Evolutionary conservation across 176 grass and related monocot species (phyloP).

Genomic region (Cymbopogon citratus): DNA sequence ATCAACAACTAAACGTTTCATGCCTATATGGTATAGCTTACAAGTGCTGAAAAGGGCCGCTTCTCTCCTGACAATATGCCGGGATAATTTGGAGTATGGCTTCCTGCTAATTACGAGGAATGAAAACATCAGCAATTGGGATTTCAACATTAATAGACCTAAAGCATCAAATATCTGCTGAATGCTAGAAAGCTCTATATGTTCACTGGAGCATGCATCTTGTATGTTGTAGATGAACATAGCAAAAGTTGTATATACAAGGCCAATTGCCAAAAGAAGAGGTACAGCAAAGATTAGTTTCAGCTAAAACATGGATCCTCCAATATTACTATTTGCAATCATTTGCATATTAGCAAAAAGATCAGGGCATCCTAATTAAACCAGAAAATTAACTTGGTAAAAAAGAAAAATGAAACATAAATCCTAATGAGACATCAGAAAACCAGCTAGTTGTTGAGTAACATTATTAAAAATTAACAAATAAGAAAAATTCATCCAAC

Average conservation of each 20-base stretch:
- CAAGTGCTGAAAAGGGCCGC: constrained; percentile 18
- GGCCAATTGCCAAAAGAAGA: background rate
- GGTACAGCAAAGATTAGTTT: background rate
- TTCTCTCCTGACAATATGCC: constrained; percentile 10
- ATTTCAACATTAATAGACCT: background rate
- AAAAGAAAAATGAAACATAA: background rate
- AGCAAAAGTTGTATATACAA: background rate
- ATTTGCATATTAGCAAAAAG: background rate
- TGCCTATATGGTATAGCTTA: background rate
- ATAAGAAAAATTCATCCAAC: background rate
- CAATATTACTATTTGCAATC: background rate
- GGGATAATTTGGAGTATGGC: constrained; percentile 23
- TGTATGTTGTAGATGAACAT: background rate
- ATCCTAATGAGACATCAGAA: background rate
- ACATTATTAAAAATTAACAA: background rate
- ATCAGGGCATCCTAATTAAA: background rate
- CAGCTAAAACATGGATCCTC: background rate
- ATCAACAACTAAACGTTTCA: background rate
- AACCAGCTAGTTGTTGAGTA: background rate
- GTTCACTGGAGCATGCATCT: background rate
- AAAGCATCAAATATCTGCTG: background rate
- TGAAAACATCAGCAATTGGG: constrained; percentile 3
- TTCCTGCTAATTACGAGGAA: background rate
- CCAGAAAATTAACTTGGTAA: background rate
- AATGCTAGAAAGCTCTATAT: background rate